Conservation (phyloP, 2,329 filamentous ascomycete genomes). For the Colletotrichum godetiae region DNA sequence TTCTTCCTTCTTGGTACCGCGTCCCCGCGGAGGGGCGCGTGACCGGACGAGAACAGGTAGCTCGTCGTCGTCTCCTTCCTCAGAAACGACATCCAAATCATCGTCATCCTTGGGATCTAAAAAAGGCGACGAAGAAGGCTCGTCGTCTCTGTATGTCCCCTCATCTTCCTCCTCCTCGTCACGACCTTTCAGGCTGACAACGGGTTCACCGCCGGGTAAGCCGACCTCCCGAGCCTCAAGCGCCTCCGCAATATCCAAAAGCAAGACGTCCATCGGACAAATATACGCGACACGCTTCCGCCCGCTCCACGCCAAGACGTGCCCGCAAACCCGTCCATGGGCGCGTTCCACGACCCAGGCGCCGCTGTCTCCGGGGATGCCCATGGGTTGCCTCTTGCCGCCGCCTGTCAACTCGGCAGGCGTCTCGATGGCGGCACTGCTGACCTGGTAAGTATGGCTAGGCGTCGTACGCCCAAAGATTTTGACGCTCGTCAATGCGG, state of each 20-base stretch:
- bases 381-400: slow-evolving; percentile 54
- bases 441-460: slow-evolving; percentile 75
- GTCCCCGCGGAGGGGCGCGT: slow-evolving; percentile 5
- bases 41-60: slow-evolving; percentile 22
- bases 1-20: background rate
- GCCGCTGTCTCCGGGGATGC: slow-evolving; percentile 88
- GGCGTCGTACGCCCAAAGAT: slow-evolving; percentile 86
- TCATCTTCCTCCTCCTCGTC: slow-evolving; percentile 32
- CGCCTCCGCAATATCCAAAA: slow-evolving; percentile 86
- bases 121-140: slow-evolving; percentile 32
- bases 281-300: slow-evolving; percentile 89
- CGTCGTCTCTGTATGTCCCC: slow-evolving; percentile 18
- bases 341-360: slow-evolving; percentile 90
- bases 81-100: slow-evolving; percentile 43
- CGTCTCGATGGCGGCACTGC: slow-evolving; percentile 46
- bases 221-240: slow-evolving; percentile 77
- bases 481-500: slow-evolving; percentile 84
- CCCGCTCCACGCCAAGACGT: slow-evolving; percentile 89
- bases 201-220: slow-evolving; percentile 71
- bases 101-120: slow-evolving; percentile 38
- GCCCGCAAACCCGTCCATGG: slow-evolving; percentile 85
- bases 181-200: slow-evolving; percentile 46
- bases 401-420: slow-evolving; percentile 23
- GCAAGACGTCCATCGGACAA: slow-evolving; percentile 91
- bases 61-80: slow-evolving; percentile 41